phyloP scores from a whole-genome alignment of 2,329 filamentous ascomycete species.

The Mycogone perniciosa region DNA sequence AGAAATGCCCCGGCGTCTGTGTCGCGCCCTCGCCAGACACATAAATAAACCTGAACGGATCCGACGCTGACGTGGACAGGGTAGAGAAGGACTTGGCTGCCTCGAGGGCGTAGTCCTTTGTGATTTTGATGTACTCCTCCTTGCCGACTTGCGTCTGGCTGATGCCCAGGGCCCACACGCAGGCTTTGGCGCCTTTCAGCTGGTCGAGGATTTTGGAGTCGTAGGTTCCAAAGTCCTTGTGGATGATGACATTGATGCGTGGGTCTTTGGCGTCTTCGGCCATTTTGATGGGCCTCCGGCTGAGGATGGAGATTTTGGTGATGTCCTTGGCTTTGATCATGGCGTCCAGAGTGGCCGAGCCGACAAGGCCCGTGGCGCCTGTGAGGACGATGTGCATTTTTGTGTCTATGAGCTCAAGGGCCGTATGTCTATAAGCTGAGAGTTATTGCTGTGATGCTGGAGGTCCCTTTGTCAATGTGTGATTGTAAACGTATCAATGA shows the following conservation, averaged over 20 bases:
- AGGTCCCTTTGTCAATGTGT: no score
- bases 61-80: slow-evolving; percentile 29
- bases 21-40: slow-evolving; percentile 61
- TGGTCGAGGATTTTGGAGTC: slow-evolving; percentile 48
- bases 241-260: slow-evolving; percentile 59
- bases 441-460: neutral
- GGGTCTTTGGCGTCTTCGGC: slow-evolving; percentile 50
- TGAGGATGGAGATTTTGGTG: slow-evolving; percentile 62
- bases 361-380: slow-evolving; percentile 62
- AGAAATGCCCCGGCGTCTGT: slow-evolving; percentile 47
- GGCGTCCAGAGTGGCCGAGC: slow-evolving; percentile 53
- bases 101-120: slow-evolving; percentile 57
- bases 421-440: neutral
- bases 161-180: slow-evolving; percentile 68
- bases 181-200: slow-evolving; percentile 58
- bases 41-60: slow-evolving; percentile 63
- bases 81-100: slow-evolving; percentile 55
- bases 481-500: neutral
- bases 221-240: slow-evolving; percentile 61
- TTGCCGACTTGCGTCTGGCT: slow-evolving; percentile 53
- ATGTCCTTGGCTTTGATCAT: slow-evolving; percentile 51
- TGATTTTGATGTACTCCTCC: slow-evolving; percentile 64
- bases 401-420: neutral
- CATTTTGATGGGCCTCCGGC: slow-evolving; percentile 57
- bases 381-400: slow-evolving; percentile 60